Evolutionary conservation across 164 flowering plant species (phyloP).

Genomic region (Akebia trifoliata): DNA sequence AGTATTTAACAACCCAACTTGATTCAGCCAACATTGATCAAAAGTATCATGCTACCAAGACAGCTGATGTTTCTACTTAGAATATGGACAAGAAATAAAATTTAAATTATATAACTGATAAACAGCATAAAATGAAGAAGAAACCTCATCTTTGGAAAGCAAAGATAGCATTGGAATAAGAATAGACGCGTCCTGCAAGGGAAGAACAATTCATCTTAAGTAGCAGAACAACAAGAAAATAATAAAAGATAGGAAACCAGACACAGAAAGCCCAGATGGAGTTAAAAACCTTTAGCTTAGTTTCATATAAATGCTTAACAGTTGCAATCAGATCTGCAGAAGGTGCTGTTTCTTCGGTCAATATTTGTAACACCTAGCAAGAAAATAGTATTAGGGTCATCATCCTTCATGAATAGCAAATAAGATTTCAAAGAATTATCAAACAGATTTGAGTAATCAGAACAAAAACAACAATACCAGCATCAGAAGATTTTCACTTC

Average conservation of each 20-base stretch:
- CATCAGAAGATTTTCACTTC: slow-evolving; percentile 88
- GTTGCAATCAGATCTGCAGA: slow-evolving; percentile 70
- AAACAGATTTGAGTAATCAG: not conserved
- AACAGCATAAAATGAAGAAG: not conserved
- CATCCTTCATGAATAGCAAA: slow-evolving; percentile 7
- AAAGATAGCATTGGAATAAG: slow-evolving; percentile 89
- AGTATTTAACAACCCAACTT: no score
- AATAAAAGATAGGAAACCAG: not conserved
- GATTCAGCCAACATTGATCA: no score
- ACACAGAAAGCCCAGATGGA: slow-evolving; percentile 3
- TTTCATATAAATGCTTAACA: slow-evolving; percentile 87
- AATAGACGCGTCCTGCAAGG: slow-evolving; percentile 84
- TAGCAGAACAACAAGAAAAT: slow-evolving; percentile 5
- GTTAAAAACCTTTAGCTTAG: slow-evolving; percentile 71
- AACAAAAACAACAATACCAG: slow-evolving; percentile 38
- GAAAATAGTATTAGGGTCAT: slow-evolving; percentile 17
- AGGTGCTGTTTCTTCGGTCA: slow-evolving; percentile 74
- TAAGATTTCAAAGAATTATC: not conserved
- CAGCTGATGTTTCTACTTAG: not conserved
- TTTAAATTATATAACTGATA: not conserved
- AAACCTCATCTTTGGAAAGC: slow-evolving; percentile 86
- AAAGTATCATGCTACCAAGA: not conserved
- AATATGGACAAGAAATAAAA: not conserved
- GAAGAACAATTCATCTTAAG: slow-evolving; percentile 10
- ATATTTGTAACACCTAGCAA: slow-evolving; percentile 69